Percentiles rank a stretch among this genome's conserved stretches.
These are phyloP conservation scores for Tanacetum coccineum DNA, from an alignment of 129 eudicot species.

Conservation along the genomic window DNA sequence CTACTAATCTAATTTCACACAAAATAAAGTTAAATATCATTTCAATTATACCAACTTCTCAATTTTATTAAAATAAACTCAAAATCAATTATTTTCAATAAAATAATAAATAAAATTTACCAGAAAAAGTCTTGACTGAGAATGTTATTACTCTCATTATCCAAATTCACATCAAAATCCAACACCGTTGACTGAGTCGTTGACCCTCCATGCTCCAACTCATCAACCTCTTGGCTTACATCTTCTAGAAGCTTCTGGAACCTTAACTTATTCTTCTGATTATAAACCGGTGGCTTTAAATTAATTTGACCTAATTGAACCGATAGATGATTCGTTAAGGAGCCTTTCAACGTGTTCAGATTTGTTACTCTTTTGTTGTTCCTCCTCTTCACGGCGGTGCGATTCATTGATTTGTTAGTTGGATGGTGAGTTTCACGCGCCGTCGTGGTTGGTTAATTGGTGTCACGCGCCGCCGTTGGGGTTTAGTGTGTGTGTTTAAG, in stretches of 20 bases:
- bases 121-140: constrained; percentile 94
- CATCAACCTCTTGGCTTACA: neutral
- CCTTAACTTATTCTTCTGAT: constrained; percentile 20
- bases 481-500: neutral
- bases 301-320: constrained; percentile 50
- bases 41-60: no score
- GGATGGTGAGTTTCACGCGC: constrained; percentile 2
- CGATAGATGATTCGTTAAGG: constrained; percentile 40
- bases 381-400: constrained; percentile 36
- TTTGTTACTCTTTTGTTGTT: constrained; percentile 18
- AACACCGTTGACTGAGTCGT: constrained; percentile 27
- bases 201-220: constrained; percentile 24
- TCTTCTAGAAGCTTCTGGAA: constrained; percentile 49
- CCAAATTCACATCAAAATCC: constrained; percentile 32
- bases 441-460: neutral
- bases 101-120: constrained; percentile 23
- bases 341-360: constrained; percentile 37
- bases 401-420: constrained; percentile 39
- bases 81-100: no score
- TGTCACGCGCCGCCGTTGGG: neutral
- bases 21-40: no score
- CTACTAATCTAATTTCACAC: no score
- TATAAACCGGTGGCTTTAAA: constrained; percentile 29
- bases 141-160: constrained; percentile 46
- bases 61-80: no score